Conservation (phyloP, 805 yeast species). For the Cyberlindnera saturnus region DNA sequence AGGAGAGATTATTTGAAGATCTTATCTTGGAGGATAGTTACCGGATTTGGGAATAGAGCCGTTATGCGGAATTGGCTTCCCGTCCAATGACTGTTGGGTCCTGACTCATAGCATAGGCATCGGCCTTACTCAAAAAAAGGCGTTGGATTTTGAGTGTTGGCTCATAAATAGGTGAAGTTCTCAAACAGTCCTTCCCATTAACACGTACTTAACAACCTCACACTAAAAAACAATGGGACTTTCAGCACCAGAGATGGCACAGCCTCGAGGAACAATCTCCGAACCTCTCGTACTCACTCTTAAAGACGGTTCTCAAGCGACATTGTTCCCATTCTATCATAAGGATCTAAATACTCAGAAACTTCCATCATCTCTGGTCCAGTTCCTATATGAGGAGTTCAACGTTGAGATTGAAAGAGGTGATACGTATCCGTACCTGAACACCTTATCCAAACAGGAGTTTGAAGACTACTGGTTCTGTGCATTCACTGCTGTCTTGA, state of each 20-base stretch:
- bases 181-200: too few relatives aligned
- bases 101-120: too few relatives aligned
- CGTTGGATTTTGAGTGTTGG: too few relatives aligned
- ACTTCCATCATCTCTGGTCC: conserved; percentile 46
- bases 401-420: conserved; percentile 69
- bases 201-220: too few relatives aligned
- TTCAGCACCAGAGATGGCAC: conserved; percentile 27
- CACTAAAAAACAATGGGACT: conserved; percentile 6
- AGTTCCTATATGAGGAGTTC: conserved; percentile 43
- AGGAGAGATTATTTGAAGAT: background rate
- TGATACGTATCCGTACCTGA: conserved; percentile 61
- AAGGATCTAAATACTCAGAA: conserved; percentile 23
- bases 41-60: background rate
- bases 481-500: conserved; percentile 57
- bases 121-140: too few relatives aligned
- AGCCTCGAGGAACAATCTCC: conserved; percentile 29
- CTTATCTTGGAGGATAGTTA: background rate
- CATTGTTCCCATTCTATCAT: conserved; percentile 55
- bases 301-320: conserved; percentile 41
- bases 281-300: conserved; percentile 31
- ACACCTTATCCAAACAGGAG: conserved; percentile 36
- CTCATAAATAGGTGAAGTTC: too few relatives aligned
- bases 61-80: background rate
- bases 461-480: conserved; percentile 64
- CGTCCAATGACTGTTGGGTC: too few relatives aligned